Evolutionary conservation across 306 rosid species (phyloP).

Genomic region (Benincasa hispida): DNA sequence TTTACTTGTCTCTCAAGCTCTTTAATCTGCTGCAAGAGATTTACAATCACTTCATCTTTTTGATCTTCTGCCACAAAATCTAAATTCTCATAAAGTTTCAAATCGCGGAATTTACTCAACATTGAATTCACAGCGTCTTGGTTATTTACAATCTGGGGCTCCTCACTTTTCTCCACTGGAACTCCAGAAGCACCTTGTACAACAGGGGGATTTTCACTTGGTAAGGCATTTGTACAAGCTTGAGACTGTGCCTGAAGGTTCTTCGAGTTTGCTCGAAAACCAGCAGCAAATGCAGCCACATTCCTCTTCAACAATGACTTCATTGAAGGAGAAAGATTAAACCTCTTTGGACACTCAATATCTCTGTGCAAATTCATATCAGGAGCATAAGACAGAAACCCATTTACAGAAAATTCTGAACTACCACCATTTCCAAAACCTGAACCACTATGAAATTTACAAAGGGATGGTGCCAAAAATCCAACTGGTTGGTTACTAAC

Average conservation of each 20-base stretch:
- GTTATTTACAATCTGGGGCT: conserved; percentile 29
- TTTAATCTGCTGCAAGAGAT: conserved; percentile 61
- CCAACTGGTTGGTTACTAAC: conserved; percentile 34
- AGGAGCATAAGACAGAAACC: conserved; percentile 39
- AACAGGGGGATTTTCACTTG: conserved; percentile 28
- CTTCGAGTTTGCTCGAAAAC: conserved; percentile 74
- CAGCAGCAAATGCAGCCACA: conserved; percentile 91
- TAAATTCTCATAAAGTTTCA: conserved; percentile 73
- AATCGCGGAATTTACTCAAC: conserved; percentile 71
- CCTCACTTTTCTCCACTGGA: conserved; percentile 34
- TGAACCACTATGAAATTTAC: conserved; percentile 92
- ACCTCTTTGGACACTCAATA: conserved; percentile 82
- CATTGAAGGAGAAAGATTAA: conserved; percentile 85
- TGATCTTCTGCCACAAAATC: conserved; percentile 75
- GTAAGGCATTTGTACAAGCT: conserved; percentile 14
- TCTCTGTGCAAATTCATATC: conserved; percentile 47
- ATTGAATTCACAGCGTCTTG: conserved; percentile 66
- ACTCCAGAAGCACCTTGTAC: conserved; percentile 35
- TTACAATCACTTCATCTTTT: conserved; percentile 73
- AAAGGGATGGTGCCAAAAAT: conserved; percentile 39
- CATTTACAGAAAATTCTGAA: conserved; percentile 42
- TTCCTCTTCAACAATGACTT: conserved; percentile 67
- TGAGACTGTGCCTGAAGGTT: conserved; percentile 28
- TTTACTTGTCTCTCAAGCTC: conserved; percentile 80
- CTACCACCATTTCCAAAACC: conserved; percentile 72